These are phyloP conservation scores for Penicillium sp. DNA, from an alignment of 2,329 filamentous ascomycete genomes.

Conservation along the genomic window DNA sequence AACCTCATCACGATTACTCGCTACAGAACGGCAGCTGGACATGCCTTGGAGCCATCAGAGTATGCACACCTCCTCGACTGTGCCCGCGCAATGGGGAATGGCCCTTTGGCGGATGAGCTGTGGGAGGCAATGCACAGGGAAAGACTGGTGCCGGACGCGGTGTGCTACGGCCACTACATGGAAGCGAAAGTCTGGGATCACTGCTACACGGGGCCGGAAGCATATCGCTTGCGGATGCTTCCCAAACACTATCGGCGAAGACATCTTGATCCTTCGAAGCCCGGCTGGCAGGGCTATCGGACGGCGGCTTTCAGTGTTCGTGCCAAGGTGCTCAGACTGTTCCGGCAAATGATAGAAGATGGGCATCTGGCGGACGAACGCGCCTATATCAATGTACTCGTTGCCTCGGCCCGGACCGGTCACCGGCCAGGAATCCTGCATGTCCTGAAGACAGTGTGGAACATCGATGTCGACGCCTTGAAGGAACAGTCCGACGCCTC, in stretches of 20 bases:
- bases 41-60: conserved; percentile 45
- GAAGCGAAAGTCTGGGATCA: conserved; percentile 50
- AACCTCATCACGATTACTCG: conserved; percentile 40
- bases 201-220: conserved; percentile 39
- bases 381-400: conserved; percentile 54
- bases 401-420: conserved; percentile 53
- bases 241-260: conserved; percentile 33
- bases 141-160: conserved; percentile 9
- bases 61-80: conserved; percentile 55
- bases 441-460: conserved; percentile 54
- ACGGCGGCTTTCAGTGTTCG: conserved; percentile 35
- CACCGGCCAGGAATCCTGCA: conserved; percentile 47
- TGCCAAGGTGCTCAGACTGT: conserved; percentile 39
- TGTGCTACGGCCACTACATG: conserved; percentile 57
- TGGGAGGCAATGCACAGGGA: conserved; percentile 47
- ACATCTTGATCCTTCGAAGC: conserved; percentile 11
- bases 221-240: conserved; percentile 40
- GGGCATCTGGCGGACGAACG: conserved; percentile 50
- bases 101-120: conserved; percentile 41
- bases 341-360: conserved; percentile 48
- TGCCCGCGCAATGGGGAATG: conserved; percentile 50
- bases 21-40: conserved; percentile 37
- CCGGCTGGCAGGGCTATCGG: conserved; percentile 32
- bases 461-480: conserved; percentile 50
- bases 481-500: conserved; percentile 33